A percentile compares a stretch with the other conserved stretches of the same genome.
These are phyloP conservation scores for Phytophthora kernoviae DNA, from an alignment of 352 stramenopile species.

Conservation along the genomic window DNA sequence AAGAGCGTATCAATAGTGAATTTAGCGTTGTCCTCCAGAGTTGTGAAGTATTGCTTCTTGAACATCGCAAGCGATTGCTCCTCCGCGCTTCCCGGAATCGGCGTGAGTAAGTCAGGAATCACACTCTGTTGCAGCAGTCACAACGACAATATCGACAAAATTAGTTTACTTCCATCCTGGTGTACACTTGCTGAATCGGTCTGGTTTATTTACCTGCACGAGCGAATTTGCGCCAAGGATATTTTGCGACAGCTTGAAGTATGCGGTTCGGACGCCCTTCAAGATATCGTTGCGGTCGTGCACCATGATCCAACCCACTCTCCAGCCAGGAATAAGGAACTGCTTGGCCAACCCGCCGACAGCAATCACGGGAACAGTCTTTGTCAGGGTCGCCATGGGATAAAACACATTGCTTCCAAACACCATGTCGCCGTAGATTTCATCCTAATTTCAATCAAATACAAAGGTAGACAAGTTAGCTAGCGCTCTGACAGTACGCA, in stretches of 20 bases:
- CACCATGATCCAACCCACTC: constrained; percentile 95
- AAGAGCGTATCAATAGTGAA: constrained; percentile 79
- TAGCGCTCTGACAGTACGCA: no score
- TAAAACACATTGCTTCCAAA: constrained; percentile 78
- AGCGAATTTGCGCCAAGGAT: constrained; percentile 92
- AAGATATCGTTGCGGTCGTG: constrained; percentile 88
- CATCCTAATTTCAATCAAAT: constrained; percentile 42
- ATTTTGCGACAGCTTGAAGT: constrained; percentile 93
- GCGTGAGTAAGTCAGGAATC: constrained; percentile 85
- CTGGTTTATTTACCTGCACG: constrained; percentile 58
- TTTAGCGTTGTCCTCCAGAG: constrained; percentile 86
- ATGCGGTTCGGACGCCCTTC: constrained; percentile 86
- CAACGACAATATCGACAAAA: neutral
- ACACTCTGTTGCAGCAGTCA: constrained; percentile 45
- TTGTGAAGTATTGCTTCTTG: constrained; percentile 85
- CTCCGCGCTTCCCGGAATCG: constrained; percentile 61
- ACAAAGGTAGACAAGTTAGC: neutral
- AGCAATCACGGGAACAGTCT: constrained; percentile 80
- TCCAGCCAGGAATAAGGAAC: constrained; percentile 95
- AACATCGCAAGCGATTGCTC: constrained; percentile 68
- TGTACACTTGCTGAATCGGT: neutral
- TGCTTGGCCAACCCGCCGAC: constrained; percentile 94
- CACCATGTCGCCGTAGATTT: constrained; percentile 88
- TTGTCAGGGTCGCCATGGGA: constrained; percentile 84
- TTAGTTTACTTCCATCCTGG: constrained; percentile 6